A percentile compares a stretch with the other conserved stretches of the same genome.
Conservation (phyloP, 306 rosid genomes). For the Citrullus mucosospermus region DNA sequence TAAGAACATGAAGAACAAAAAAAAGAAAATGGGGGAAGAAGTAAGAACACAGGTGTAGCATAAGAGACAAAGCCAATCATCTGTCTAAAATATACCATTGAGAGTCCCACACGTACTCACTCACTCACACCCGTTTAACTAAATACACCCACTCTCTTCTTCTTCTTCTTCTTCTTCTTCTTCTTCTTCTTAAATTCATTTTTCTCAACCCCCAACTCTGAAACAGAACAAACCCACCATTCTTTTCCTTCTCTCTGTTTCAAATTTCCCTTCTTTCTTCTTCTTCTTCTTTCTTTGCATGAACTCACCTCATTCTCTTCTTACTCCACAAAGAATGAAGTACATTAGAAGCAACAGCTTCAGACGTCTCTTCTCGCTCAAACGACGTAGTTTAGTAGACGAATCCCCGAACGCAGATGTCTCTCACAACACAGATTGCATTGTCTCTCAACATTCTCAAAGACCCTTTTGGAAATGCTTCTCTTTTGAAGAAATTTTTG, state of each 20-base stretch:
- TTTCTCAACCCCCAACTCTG: background rate
- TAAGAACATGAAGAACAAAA: background rate
- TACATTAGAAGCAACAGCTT: slow-evolving; percentile 52
- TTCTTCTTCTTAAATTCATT: slow-evolving; percentile 3
- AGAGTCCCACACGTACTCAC: slow-evolving; percentile 1
- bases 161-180: slow-evolving; percentile 1
- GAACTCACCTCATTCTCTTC: slow-evolving; percentile 27
- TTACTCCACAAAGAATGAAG: slow-evolving; percentile 28
- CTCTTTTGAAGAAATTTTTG: slow-evolving; percentile 52
- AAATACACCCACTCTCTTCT: no score
- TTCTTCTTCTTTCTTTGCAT: slow-evolving; percentile 13
- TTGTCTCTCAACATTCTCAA: slow-evolving; percentile 6
- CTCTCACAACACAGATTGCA: slow-evolving; percentile 17
- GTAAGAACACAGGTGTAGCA: background rate
- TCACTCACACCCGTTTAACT: background rate
- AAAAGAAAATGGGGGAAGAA: no score
- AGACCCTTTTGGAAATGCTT: slow-evolving; percentile 91
- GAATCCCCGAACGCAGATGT: slow-evolving; percentile 14
- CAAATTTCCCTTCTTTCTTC: background rate
- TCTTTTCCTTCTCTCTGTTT: background rate
- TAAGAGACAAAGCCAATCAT: background rate
- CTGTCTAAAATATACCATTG: background rate
- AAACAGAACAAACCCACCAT: background rate
- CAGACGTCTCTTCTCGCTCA: slow-evolving; percentile 67
- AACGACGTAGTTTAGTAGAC: slow-evolving; percentile 35